These are phyloP conservation scores for Citrus maxima DNA, from an alignment of 345 rosid species.

Conservation along the genomic window DNA sequence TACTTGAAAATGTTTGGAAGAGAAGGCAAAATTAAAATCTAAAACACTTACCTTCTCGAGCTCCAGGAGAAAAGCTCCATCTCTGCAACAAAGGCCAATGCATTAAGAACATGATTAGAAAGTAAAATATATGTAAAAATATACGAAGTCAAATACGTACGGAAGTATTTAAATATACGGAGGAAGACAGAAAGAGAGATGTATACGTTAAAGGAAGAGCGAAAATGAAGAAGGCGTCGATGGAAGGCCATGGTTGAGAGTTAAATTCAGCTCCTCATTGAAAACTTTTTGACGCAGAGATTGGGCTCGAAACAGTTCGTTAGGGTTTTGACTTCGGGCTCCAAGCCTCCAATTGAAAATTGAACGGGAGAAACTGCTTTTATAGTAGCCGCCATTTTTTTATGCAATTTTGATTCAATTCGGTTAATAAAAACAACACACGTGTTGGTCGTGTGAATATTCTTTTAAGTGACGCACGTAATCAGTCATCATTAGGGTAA, in stretches of 20 bases:
- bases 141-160: neutral
- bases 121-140: neutral
- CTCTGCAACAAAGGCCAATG: constrained; percentile 38
- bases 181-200: neutral
- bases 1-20: neutral
- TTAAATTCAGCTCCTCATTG: neutral
- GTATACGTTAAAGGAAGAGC: constrained; percentile 24
- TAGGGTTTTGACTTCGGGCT: neutral
- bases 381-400: neutral
- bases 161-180: neutral
- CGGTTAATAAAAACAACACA: no score
- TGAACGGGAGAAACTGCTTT: neutral
- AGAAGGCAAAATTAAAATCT: neutral
- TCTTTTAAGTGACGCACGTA: neutral
- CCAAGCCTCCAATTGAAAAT: neutral
- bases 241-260: constrained; percentile 30
- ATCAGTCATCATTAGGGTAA: neutral
- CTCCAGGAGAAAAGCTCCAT: constrained; percentile 22
- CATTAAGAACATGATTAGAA: neutral
- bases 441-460: neutral
- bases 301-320: neutral
- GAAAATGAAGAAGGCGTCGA: constrained; percentile 30
- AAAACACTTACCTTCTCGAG: constrained; percentile 33
- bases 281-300: neutral
- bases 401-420: neutral